phyloP scores from a whole-genome alignment of 495 filamentous ascomycete species.

The Xylaria cubensis region DNA sequence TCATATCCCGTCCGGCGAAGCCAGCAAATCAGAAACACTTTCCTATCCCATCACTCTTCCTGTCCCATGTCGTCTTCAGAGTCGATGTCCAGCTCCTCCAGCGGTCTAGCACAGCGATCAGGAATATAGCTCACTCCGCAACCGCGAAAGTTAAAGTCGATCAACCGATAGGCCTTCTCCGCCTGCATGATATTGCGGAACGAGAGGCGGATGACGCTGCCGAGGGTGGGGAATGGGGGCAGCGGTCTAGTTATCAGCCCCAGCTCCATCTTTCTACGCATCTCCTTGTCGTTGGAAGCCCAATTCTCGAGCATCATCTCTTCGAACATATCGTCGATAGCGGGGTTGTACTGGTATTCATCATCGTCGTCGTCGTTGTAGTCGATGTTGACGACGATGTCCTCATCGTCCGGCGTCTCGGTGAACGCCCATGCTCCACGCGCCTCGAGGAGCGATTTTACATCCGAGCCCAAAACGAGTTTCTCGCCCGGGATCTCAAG shows the following conservation, averaged over 20 bases:
- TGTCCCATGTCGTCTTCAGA: background rate
- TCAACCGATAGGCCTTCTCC: background rate
- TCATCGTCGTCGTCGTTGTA: background rate
- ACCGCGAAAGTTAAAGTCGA: background rate
- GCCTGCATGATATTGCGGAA: background rate
- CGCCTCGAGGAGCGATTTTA: background rate
- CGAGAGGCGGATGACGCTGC: background rate
- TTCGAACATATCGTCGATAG: background rate
- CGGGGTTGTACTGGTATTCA: background rate
- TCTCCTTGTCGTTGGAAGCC: background rate
- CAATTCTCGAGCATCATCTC: background rate
- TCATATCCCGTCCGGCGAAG: background rate
- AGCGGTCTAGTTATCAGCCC: background rate
- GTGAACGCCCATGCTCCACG: background rate
- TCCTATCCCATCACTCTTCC: background rate
- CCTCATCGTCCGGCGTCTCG: background rate
- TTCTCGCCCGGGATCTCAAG: background rate
- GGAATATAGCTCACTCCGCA: background rate
- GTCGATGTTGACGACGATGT: background rate
- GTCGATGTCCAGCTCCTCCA: background rate
- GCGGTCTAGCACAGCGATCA: slow-evolving; percentile 10
- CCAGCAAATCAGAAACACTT: background rate
- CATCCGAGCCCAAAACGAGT: background rate
- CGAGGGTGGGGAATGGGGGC: background rate
- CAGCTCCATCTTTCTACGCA: background rate